phyloP scores from a whole-genome alignment of 2,329 filamentous ascomycete genomes.

The Aspergillus quadricinctus region DNA sequence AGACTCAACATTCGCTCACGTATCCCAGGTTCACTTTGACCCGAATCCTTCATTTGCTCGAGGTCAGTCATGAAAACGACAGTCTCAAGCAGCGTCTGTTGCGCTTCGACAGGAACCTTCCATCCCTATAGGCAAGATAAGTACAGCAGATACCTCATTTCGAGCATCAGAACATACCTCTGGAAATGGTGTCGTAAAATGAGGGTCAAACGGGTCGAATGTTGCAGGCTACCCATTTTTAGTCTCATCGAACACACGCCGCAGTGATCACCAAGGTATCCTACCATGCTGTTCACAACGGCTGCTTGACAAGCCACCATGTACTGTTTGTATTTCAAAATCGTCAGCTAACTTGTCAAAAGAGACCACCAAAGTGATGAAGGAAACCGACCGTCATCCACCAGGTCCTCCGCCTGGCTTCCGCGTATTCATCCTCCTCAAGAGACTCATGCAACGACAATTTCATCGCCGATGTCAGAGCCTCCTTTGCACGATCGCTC shows the following conservation, averaged over 20 bases:
- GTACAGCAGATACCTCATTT: not conserved
- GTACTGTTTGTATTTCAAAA: constrained; percentile 30
- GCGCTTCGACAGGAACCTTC: constrained; percentile 21
- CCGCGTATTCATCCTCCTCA: constrained; percentile 17
- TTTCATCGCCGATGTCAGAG: constrained; percentile 22
- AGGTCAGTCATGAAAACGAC: constrained; percentile 20
- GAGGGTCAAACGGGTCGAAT: constrained; percentile 19
- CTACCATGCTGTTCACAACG: constrained; percentile 49
- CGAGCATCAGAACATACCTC: constrained; percentile 2
- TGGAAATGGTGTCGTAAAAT: constrained; percentile 21
- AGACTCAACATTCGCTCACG: constrained; percentile 16
- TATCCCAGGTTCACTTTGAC: constrained; percentile 10
- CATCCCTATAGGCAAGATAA: constrained; percentile 14
- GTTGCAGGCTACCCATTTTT: constrained; percentile 10
- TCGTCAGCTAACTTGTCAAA: constrained; percentile 1
- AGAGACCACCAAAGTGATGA: not conserved
- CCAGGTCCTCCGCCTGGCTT: constrained; percentile 23
- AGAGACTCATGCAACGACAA: constrained; percentile 21
- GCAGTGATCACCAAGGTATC: constrained; percentile 2
- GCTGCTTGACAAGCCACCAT: constrained; percentile 49
- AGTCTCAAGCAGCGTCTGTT: constrained; percentile 21
- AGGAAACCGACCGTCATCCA: constrained; percentile 25
- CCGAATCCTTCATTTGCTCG: constrained; percentile 8
- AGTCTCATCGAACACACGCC: not conserved
- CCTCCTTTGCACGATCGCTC: constrained; percentile 25